phyloP scores from a whole-genome alignment of 1,284 basidiomycete genomes.

The Leccinum angustisporum region DNA sequence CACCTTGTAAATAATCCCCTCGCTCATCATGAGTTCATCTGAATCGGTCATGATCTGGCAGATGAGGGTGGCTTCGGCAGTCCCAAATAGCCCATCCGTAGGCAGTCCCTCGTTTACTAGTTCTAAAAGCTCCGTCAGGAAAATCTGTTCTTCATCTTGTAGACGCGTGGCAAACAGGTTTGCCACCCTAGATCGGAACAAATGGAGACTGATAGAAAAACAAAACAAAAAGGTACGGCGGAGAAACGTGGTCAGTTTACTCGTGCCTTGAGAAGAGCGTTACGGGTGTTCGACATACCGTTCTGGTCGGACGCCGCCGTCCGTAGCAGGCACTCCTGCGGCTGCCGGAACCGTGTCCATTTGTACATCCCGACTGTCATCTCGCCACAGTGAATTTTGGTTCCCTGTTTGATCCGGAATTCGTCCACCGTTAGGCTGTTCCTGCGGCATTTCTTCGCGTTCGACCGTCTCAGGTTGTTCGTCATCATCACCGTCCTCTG shows the following conservation, averaged over 20 bases:
- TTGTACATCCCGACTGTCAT: conserved; percentile 61
- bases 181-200: conserved; percentile 78
- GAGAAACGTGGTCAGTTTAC: not conserved
- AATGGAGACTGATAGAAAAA: conserved; percentile 51
- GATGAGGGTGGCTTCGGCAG: conserved; percentile 75
- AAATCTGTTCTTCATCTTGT: conserved; percentile 75
- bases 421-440: conserved; percentile 24
- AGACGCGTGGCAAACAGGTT: conserved; percentile 67
- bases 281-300: conserved; percentile 44
- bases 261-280: not conserved
- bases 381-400: conserved; percentile 57
- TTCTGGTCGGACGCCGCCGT: conserved; percentile 50
- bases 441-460: conserved; percentile 51
- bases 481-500: conserved; percentile 37
- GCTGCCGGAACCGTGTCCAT: conserved; percentile 52
- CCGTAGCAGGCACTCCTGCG: conserved; percentile 36
- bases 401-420: conserved; percentile 33
- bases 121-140: conserved; percentile 70
- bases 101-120: conserved; percentile 78
- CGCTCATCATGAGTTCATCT: conserved; percentile 88
- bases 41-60: conserved; percentile 78
- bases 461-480: conserved; percentile 45
- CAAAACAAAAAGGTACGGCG: conserved; percentile 7
- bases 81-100: conserved; percentile 72
- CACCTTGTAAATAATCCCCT: conserved; percentile 76